phyloP scores from a whole-genome alignment of 805 yeast species.

The Wickerhamomyces sydowiorum region DNA sequence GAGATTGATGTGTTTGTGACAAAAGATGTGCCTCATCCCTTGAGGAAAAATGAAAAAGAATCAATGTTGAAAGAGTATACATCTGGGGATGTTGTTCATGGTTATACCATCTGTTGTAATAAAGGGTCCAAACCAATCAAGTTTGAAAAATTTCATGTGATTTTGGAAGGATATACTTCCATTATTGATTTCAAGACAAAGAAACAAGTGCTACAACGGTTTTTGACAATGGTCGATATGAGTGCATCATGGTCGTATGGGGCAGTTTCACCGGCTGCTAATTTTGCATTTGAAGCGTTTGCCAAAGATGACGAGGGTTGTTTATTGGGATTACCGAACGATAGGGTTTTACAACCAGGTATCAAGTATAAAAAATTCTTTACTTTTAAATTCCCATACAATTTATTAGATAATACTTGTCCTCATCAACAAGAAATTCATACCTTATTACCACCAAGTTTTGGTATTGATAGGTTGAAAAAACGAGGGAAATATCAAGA shows the following conservation, averaged over 20 bases:
- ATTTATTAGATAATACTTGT: constrained; percentile 47
- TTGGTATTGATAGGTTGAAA: constrained; percentile 30
- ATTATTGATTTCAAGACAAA: constrained; percentile 26
- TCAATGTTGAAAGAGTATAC: constrained; percentile 48
- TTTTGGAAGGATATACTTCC: constrained; percentile 37
- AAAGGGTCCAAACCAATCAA: constrained; percentile 39
- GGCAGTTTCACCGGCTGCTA: constrained; percentile 47
- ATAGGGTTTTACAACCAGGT: constrained; percentile 42
- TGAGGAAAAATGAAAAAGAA: constrained; percentile 16
- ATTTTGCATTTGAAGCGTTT: constrained; percentile 39
- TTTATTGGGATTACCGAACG: constrained; percentile 43
- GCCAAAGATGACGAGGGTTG: constrained; percentile 45
- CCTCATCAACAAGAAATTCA: constrained; percentile 36
- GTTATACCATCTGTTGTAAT: constrained; percentile 48
- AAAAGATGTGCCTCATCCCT: constrained; percentile 42
- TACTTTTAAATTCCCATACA: constrained; percentile 51
- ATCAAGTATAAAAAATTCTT: constrained; percentile 51
- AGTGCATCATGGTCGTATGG: constrained; percentile 51
- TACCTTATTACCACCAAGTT: constrained; percentile 34
- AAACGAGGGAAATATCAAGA: constrained; percentile 25
- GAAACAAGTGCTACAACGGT: constrained; percentile 37
- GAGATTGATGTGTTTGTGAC: constrained; percentile 46
- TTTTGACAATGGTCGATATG: constrained; percentile 54
- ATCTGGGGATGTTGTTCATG: constrained; percentile 61
- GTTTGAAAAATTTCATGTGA: constrained; percentile 57